phyloP scores from a whole-genome alignment of 2,329 filamentous ascomycete genomes.

The Setomelanomma holmii region DNA sequence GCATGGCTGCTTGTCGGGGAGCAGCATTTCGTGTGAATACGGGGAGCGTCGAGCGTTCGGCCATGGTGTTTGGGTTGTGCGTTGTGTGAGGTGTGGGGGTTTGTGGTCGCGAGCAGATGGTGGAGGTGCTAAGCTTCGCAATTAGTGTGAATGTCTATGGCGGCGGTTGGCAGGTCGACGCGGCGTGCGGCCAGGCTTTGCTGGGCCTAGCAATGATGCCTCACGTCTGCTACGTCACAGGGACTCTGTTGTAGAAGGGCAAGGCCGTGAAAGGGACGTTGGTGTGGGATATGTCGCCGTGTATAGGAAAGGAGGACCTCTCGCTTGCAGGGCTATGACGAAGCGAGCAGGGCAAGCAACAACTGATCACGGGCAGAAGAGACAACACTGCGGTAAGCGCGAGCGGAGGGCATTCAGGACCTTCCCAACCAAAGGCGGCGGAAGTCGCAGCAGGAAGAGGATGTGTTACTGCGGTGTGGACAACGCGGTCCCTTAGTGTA shows the following conservation, averaged over 20 bases:
- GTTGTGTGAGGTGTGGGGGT: neutral
- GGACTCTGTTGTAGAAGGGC: neutral
- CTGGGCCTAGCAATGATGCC: neutral
- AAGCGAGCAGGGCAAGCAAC: neutral
- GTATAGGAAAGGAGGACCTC: neutral
- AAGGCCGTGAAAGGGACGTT: neutral
- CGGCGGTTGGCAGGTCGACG: neutral
- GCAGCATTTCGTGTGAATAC: constrained; percentile 7
- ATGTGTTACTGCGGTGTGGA: neutral
- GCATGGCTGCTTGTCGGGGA: constrained; percentile 26
- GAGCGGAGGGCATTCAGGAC: neutral
- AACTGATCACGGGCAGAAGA: neutral
- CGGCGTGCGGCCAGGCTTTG: neutral
- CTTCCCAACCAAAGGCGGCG: neutral
- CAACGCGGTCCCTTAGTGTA: neutral
- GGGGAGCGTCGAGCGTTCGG: constrained; percentile 9
- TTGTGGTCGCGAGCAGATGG: constrained; percentile 1
- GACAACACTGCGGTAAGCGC: neutral
- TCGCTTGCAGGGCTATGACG: neutral
- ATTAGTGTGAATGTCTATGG: neutral
- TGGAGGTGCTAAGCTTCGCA: neutral
- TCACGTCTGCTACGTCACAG: neutral
- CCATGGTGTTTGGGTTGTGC: constrained; percentile 11
- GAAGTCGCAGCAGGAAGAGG: neutral
- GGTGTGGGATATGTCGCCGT: neutral